These are phyloP conservation scores for Fusarium sp. DNA, from an alignment of 2,329 filamentous ascomycete species.

Conservation along the genomic window DNA sequence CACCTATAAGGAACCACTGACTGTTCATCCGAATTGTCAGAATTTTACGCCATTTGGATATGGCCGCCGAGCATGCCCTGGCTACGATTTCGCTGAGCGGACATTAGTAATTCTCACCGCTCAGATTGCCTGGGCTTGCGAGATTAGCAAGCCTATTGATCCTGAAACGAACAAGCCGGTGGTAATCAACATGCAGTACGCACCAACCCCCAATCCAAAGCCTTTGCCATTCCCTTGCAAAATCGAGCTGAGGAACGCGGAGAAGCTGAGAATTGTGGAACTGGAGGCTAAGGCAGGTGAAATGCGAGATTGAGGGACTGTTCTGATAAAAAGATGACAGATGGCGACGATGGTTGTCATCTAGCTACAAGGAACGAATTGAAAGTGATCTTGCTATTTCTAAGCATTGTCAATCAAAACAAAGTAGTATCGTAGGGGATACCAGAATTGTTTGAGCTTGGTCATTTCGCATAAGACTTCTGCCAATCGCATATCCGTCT, in stretches of 20 bases:
- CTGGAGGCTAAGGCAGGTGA: neutral
- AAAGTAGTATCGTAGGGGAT: no score
- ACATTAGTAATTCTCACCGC: conserved; percentile 1
- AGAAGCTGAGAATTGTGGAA: neutral
- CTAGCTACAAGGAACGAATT: no score
- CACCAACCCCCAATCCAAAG: neutral
- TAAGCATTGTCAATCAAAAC: no score
- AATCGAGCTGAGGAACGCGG: neutral
- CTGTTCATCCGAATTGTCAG: conserved; percentile 6
- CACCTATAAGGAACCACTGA: conserved; percentile 2
- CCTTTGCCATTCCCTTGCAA: neutral
- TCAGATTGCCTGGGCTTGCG: neutral
- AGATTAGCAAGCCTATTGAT: neutral
- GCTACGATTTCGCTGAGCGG: conserved; percentile 1
- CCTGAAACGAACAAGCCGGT: neutral
- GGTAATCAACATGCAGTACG: neutral
- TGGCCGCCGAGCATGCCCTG: conserved; percentile 1
- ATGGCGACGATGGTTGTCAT: no score
- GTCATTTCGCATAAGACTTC: no score
- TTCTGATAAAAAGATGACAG: no score
- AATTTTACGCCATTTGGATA: conserved; percentile 5
- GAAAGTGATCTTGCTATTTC: no score
- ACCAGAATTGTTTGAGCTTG: no score
- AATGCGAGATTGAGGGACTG: no score
- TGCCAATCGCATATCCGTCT: no score